A percentile compares a stretch with the other conserved stretches of the same genome.
Conservation (phyloP, 345 rosid species). For the Limnanthes douglasii region DNA sequence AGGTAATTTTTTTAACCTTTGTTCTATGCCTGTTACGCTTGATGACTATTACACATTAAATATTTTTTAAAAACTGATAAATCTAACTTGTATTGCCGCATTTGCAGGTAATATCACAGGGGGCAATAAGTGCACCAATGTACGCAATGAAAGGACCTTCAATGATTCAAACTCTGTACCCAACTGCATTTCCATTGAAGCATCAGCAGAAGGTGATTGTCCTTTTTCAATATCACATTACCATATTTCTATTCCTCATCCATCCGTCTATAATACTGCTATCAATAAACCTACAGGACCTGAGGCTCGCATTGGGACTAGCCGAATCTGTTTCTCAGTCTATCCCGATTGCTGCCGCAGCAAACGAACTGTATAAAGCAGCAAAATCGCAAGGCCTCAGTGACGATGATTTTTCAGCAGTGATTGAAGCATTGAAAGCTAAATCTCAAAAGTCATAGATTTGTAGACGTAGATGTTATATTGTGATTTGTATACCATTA, state of each 20-base stretch:
- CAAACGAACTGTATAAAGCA: slow-evolving; percentile 74
- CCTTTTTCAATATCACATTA: slow-evolving; percentile 7
- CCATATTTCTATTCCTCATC: slow-evolving; percentile 4
- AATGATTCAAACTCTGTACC: slow-evolving; percentile 62
- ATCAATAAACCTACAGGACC: slow-evolving; percentile 34
- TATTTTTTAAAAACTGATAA: neutral
- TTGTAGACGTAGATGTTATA: slow-evolving; percentile 5
- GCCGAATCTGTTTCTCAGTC: slow-evolving; percentile 88
- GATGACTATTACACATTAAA: neutral
- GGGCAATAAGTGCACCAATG: slow-evolving; percentile 93
- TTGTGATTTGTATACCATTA: too few species aligned
- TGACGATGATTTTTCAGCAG: slow-evolving; percentile 83
- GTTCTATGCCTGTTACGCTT: too few species aligned
- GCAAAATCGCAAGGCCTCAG: slow-evolving; percentile 75
- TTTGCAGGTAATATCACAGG: slow-evolving; percentile 67
- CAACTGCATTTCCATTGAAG: slow-evolving; percentile 82
- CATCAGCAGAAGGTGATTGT: slow-evolving; percentile 99
- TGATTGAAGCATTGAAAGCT: slow-evolving; percentile 71
- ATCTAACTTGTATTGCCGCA: neutral
- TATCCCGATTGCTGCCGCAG: slow-evolving; percentile 83
- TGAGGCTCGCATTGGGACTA: slow-evolving; percentile 76
- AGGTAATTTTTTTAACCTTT: slow-evolving; percentile 25
- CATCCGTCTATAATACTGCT: too few species aligned
- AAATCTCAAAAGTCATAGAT: slow-evolving; percentile 13
- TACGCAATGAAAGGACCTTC: slow-evolving; percentile 78